Evolutionary conservation across 2,329 filamentous ascomycete genomes (phyloP).

Genomic region (Aspergillus sp.): DNA sequence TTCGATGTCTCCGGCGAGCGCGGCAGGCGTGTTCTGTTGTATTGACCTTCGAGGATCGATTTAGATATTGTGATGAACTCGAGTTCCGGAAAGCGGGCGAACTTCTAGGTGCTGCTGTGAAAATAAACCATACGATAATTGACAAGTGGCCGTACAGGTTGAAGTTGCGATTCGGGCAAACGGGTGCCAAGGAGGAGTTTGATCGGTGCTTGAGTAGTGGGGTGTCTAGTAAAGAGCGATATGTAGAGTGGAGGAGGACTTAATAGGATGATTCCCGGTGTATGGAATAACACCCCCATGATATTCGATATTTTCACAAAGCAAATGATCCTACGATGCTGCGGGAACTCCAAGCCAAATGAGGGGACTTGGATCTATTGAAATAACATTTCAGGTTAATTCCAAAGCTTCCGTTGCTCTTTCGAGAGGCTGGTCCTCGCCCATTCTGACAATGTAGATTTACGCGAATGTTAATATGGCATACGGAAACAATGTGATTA

Average conservation of each 20-base stretch:
- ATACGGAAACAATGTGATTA: no score
- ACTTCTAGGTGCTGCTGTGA: constrained; percentile 22
- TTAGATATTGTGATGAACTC: background rate
- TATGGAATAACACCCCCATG: no score
- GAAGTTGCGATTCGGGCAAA: constrained; percentile 15
- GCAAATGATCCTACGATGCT: no score
- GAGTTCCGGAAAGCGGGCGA: background rate
- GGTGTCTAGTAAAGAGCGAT: constrained; percentile 25
- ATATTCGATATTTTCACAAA: no score
- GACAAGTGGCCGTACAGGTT: constrained; percentile 34
- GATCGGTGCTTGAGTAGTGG: constrained; percentile 17
- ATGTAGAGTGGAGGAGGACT: constrained; percentile 33
- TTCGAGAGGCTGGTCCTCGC: no score
- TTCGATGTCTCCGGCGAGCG: background rate
- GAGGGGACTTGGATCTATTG: no score
- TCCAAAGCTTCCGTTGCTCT: no score
- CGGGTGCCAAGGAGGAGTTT: constrained; percentile 33
- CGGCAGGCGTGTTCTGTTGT: no score
- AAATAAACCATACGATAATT: constrained; percentile 32
- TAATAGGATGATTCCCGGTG: background rate
- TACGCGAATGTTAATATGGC: no score
- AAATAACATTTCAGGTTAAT: no score
- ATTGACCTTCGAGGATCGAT: background rate
- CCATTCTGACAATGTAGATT: no score
- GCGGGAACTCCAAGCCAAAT: no score